Evolutionary conservation across 192 early-diverging fungal genomes (phyloP).

Genomic region (Podila horticola): DNA sequence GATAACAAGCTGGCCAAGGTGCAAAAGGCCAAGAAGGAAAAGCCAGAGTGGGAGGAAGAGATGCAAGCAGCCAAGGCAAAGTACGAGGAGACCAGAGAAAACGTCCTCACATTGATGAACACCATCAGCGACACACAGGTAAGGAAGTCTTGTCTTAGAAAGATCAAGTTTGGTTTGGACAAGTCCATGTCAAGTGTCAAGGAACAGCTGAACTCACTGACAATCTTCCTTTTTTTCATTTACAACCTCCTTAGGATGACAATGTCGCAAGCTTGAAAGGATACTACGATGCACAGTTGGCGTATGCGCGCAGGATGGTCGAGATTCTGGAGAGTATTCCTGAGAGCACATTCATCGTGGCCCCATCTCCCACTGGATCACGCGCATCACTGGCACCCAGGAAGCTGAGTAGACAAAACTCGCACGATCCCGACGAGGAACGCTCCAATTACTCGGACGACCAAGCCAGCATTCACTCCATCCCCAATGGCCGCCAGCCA

Average conservation of each 20-base stretch:
- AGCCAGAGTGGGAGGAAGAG: constrained; percentile 91
- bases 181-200: background rate
- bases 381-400: constrained; percentile 18
- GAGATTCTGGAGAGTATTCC: constrained; percentile 42
- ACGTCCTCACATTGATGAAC: constrained; percentile 82
- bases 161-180: background rate
- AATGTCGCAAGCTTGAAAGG: constrained; percentile 33
- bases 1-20: constrained; percentile 90
- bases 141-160: constrained; percentile 46
- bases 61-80: constrained; percentile 87
- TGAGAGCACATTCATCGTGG: constrained; percentile 32
- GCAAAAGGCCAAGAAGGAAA: constrained; percentile 93
- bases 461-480: constrained; percentile 47
- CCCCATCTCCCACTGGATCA: constrained; percentile 30
- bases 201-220: background rate
- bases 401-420: constrained; percentile 34
- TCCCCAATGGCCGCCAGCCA: constrained; percentile 49
- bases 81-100: constrained; percentile 91
- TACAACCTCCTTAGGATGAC: constrained; percentile 22
- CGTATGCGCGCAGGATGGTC: constrained; percentile 36
- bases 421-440: constrained; percentile 42
- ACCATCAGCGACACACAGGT: constrained; percentile 86
- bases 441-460: constrained; percentile 26
- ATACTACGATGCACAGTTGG: constrained; percentile 42
- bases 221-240: background rate